These are phyloP conservation scores for Knoxdaviesia capensis DNA, from an alignment of 2,329 filamentous ascomycete genomes.

Conservation along the genomic window DNA sequence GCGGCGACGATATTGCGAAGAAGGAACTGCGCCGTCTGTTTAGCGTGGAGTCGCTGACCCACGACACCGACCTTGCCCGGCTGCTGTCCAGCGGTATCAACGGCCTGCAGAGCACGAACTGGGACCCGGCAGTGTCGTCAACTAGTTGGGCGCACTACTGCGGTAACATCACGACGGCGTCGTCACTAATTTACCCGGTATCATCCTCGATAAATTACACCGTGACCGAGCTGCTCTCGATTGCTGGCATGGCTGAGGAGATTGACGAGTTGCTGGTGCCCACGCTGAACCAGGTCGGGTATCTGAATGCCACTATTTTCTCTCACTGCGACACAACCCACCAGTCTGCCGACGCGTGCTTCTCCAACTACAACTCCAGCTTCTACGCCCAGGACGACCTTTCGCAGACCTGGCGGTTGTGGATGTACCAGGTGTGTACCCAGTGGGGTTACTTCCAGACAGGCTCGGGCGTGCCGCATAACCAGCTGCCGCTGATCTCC, in stretches of 20 bases:
- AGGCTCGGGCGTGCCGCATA: slow-evolving; percentile 44
- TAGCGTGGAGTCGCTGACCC: slow-evolving; percentile 19
- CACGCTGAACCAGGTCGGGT: slow-evolving; percentile 33
- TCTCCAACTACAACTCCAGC: slow-evolving; percentile 13
- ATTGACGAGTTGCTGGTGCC: slow-evolving; percentile 16
- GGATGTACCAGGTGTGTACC: slow-evolving; percentile 34
- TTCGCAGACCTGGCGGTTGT: slow-evolving; percentile 10
- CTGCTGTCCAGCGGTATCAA: slow-evolving; percentile 19
- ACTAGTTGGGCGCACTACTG: slow-evolving; percentile 26
- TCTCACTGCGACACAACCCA: slow-evolving; percentile 7
- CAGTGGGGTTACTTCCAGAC: slow-evolving; percentile 64
- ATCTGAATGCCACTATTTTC: slow-evolving; percentile 12
- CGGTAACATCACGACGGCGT: slow-evolving; percentile 19
- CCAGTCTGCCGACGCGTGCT: slow-evolving; percentile 16
- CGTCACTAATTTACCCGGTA: slow-evolving; percentile 15
- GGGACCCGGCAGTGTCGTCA: slow-evolving; percentile 26
- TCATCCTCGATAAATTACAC: slow-evolving; percentile 2
- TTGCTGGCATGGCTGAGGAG: slow-evolving; percentile 20
- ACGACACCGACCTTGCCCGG: slow-evolving; percentile 27
- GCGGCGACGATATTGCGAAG: slow-evolving; percentile 16
- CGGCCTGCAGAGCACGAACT: slow-evolving; percentile 27
- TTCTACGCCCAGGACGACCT: slow-evolving; percentile 2
- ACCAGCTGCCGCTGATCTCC: slow-evolving; percentile 50
- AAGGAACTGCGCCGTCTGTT: slow-evolving; percentile 25
- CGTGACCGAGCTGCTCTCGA: slow-evolving; percentile 18